phyloP scores from a whole-genome alignment of 1,284 basidiomycete genomes.

The Boletus sp. region DNA sequence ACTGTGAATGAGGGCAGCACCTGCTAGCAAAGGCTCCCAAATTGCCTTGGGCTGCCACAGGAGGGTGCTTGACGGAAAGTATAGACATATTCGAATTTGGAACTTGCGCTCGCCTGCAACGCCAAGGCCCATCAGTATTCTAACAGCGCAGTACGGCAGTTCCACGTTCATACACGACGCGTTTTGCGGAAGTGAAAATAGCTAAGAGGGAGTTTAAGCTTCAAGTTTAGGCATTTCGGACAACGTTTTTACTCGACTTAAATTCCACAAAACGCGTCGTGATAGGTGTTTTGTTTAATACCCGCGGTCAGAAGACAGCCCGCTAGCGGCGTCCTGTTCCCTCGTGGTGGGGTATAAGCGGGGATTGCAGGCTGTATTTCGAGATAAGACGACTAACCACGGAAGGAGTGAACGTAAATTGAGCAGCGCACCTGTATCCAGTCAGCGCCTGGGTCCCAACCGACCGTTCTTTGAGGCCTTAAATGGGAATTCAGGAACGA shows the following conservation, averaged over 20 bases:
- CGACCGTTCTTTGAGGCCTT: not conserved
- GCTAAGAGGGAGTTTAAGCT: too few relatives aligned
- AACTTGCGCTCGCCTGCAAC: too few relatives aligned
- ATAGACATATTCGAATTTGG: not conserved
- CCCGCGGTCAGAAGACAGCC: not conserved
- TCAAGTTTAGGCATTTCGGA: too few relatives aligned
- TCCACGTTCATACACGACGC: not conserved
- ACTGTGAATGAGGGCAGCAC: not conserved
- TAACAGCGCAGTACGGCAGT: not conserved
- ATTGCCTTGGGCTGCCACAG: not conserved
- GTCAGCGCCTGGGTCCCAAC: not conserved
- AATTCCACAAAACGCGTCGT: too few relatives aligned
- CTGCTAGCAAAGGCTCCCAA: not conserved
- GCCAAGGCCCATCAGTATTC: not conserved
- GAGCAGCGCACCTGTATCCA: not conserved
- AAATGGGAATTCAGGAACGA: conserved; percentile 1
- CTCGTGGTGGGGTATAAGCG: conserved; percentile 6
- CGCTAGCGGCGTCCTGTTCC: not conserved
- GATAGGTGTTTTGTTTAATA: too few relatives aligned
- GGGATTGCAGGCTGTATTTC: not conserved
- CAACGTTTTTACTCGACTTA: too few relatives aligned
- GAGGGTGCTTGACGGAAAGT: not conserved
- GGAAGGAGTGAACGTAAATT: conserved; percentile 6
- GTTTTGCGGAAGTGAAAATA: too few relatives aligned
- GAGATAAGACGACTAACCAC: not conserved